Percentiles rank a stretch among this genome's conserved stretches.
These are phyloP conservation scores for Oenanthe sinensis DNA, from an alignment of 129 eudicot genomes.

Conservation along the genomic window DNA sequence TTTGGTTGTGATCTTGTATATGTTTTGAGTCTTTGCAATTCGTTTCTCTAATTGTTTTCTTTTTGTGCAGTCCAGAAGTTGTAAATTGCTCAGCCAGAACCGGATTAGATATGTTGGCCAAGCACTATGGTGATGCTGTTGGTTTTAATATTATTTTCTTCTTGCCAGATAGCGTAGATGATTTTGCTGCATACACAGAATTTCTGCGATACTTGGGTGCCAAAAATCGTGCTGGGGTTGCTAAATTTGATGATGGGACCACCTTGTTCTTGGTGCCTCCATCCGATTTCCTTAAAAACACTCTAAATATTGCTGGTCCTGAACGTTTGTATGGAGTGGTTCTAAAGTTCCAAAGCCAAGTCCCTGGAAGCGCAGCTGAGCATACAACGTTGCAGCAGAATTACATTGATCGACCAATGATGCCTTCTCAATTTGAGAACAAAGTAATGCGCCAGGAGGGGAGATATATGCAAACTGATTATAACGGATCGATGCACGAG, in stretches of 20 bases:
- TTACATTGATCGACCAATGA: conserved; percentile 35
- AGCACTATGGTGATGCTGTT: conserved; percentile 71
- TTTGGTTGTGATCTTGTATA: background rate
- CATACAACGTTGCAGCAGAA: conserved; percentile 39
- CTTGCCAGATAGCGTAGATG: conserved; percentile 87
- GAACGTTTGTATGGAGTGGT: conserved; percentile 92
- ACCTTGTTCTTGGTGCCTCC: conserved; percentile 95
- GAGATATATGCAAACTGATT: conserved; percentile 24
- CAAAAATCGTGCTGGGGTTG: conserved; percentile 85
- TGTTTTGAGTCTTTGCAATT: background rate
- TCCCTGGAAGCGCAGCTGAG: conserved; percentile 27
- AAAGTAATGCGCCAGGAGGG: conserved; percentile 30
- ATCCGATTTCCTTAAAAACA: conserved; percentile 64
- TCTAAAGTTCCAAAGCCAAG: conserved; percentile 56
- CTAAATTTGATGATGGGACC: conserved; percentile 88
- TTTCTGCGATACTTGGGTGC: conserved; percentile 69
- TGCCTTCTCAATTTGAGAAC: conserved; percentile 35
- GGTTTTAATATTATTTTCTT: conserved; percentile 72
- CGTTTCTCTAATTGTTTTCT: background rate
- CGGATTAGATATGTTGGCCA: conserved; percentile 79
- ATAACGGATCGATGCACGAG: conserved; percentile 34
- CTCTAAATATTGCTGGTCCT: conserved; percentile 68
- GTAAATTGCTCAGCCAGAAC: conserved; percentile 91
- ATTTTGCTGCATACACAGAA: conserved; percentile 90
- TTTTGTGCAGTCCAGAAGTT: conserved; percentile 63